Conservation (phyloP, 2,329 filamentous ascomycete species). For the Bertia moriformis region DNA sequence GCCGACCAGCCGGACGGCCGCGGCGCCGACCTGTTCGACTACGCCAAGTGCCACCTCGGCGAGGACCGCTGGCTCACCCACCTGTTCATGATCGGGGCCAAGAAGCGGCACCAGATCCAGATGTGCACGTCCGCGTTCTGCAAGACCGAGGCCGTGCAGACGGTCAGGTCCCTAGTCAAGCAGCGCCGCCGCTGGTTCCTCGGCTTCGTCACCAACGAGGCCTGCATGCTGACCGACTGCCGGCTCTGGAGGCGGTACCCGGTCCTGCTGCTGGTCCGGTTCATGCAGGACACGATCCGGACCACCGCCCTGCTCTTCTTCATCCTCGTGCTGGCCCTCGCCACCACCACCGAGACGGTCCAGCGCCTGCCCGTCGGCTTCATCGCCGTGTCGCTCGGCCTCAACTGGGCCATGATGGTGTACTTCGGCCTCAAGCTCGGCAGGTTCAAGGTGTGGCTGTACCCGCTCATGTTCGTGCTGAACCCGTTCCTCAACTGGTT, state of each 20-base stretch:
- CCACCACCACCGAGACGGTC: constrained; percentile 69
- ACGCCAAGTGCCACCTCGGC: constrained; percentile 86
- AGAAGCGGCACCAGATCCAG: constrained; percentile 75
- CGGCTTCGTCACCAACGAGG: constrained; percentile 93
- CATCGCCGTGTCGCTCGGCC: constrained; percentile 77
- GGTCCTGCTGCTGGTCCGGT: constrained; percentile 68
- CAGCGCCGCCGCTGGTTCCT: constrained; percentile 93
- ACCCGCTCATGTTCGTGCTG: constrained; percentile 85
- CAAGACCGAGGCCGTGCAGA: constrained; percentile 93
- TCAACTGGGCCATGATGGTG: constrained; percentile 92
- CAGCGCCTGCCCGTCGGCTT: constrained; percentile 77
- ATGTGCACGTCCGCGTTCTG: constrained; percentile 97
- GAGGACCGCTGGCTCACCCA: constrained; percentile 96
- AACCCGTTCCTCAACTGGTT: constrained; percentile 98
- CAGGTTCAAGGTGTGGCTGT: constrained; percentile 86
- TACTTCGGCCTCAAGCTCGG: constrained; percentile 82
- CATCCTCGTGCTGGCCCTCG: constrained; percentile 74
- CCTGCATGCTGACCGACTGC: constrained; percentile 91
- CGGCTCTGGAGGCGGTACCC: constrained; percentile 86
- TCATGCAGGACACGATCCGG: constrained; percentile 91
- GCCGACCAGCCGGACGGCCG: constrained; percentile 83
- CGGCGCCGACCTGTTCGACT: constrained; percentile 74
- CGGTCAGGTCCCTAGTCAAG: constrained; percentile 72
- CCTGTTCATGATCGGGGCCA: constrained; percentile 95
- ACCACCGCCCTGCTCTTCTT: constrained; percentile 90